A percentile compares a stretch with the other conserved stretches of the same genome.
These are phyloP conservation scores for Claviceps pusilla DNA, from an alignment of 2,329 filamentous ascomycete genomes.

Conservation along the genomic window DNA sequence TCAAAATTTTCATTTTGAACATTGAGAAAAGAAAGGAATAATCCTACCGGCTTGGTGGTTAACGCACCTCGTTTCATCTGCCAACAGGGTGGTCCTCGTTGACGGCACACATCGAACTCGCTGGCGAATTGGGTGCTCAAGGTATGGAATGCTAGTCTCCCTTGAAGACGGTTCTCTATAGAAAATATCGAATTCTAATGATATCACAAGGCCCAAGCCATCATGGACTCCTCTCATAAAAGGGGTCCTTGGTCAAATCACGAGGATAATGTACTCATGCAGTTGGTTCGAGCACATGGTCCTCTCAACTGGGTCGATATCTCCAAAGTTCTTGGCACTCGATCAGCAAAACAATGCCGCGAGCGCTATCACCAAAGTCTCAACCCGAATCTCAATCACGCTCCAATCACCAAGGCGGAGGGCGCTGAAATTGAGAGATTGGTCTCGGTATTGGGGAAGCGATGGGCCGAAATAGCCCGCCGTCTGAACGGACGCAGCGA, in stretches of 20 bases:
- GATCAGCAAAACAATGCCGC: constrained; percentile 86
- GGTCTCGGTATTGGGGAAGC: constrained; percentile 65
- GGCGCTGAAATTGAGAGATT: constrained; percentile 60
- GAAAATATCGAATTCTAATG: not conserved
- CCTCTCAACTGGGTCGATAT: constrained; percentile 85
- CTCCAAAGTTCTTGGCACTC: constrained; percentile 55
- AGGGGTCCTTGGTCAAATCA: constrained; percentile 71
- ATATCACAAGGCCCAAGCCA: not conserved
- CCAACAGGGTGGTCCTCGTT: not conserved
- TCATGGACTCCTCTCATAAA: constrained; percentile 11
- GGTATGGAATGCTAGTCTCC: not conserved
- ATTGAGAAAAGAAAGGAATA: not conserved
- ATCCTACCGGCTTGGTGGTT: not conserved
- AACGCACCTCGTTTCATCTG: not conserved
- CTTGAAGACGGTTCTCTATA: too few species aligned
- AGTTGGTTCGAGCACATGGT: constrained; percentile 56
- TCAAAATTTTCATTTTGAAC: not conserved
- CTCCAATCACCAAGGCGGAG: constrained; percentile 57
- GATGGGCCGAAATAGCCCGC: constrained; percentile 86
- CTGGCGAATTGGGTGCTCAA: not conserved
- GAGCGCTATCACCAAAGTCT: constrained; percentile 91
- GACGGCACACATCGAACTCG: not conserved
- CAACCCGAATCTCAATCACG: constrained; percentile 58
- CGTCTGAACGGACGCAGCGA: constrained; percentile 72
- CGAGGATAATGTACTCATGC: constrained; percentile 58